A percentile compares a stretch with the other conserved stretches of the same genome.
These are phyloP conservation scores for Pyrus communis DNA, from an alignment of 306 rosid species.

Conservation along the genomic window DNA sequence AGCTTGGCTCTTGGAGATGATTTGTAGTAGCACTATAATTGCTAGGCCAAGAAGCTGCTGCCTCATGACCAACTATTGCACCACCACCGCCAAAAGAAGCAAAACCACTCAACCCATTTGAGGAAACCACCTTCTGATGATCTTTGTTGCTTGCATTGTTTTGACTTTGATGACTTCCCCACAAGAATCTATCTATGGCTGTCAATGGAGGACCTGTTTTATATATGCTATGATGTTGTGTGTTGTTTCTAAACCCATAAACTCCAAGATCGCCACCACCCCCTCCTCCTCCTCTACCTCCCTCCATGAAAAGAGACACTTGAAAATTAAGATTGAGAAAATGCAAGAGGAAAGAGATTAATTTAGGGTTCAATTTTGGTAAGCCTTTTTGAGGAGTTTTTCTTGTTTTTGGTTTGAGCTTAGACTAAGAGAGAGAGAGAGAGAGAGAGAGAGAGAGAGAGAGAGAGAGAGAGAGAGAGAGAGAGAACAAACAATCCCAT, in stretches of 20 bases:
- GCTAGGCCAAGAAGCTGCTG: slow-evolving; percentile 4
- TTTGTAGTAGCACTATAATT: background rate
- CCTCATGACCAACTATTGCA: slow-evolving; percentile 15
- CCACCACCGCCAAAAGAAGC: slow-evolving; percentile 14
- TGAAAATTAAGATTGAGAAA: background rate
- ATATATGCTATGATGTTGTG: background rate
- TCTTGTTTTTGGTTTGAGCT: background rate
- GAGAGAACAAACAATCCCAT: background rate
- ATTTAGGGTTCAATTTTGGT: slow-evolving; percentile 21
- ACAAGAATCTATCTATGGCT: slow-evolving; percentile 66
- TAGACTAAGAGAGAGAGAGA: background rate
- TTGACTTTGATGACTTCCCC: slow-evolving; percentile 22
- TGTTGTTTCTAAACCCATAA: background rate
- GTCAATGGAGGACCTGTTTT: slow-evolving; percentile 42
- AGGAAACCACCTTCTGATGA: background rate
- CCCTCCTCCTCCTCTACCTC: background rate
- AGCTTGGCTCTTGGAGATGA: slow-evolving; percentile 12
- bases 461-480: background rate
- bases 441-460: background rate
- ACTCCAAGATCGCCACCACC: slow-evolving; percentile 1
- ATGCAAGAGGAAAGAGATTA: slow-evolving; percentile 1
- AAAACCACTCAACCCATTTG: slow-evolving; percentile 4
- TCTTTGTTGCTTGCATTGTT: slow-evolving; percentile 15
- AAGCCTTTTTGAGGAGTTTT: background rate
- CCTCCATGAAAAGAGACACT: slow-evolving; percentile 31